Percentiles rank a stretch among this genome's conserved stretches.
Conservation (phyloP, 305 asterid genomes). For the Solanum hybrid region DNA sequence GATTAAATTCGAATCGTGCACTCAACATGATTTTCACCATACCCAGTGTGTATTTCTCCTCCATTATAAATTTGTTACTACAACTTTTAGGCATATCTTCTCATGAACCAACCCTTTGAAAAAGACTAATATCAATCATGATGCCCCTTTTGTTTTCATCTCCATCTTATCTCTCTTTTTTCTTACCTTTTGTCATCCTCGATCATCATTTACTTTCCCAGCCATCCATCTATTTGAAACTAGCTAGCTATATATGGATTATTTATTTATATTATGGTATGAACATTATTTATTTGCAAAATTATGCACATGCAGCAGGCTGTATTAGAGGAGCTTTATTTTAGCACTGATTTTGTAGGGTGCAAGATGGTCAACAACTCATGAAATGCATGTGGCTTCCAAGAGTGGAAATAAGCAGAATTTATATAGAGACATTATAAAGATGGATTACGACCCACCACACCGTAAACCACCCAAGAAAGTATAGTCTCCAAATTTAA, state of each 20-base stretch:
- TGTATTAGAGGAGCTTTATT: neutral
- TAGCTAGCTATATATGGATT: neutral
- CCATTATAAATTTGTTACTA: neutral
- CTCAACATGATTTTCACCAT: no score
- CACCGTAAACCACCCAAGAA: conserved; percentile 10
- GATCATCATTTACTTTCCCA: neutral
- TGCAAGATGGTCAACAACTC: neutral
- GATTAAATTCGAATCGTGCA: no score
- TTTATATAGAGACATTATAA: neutral
- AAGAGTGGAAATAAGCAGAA: neutral
- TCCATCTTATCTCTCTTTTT: neutral
- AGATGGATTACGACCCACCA: conserved; percentile 17
- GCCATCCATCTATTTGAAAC: neutral
- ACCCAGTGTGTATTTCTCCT: neutral
- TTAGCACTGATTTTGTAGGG: conserved; percentile 2
- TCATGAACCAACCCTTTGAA: neutral
- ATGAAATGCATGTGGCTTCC: neutral
- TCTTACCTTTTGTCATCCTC: neutral
- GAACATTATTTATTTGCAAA: neutral
- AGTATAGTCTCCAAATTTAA: neutral
- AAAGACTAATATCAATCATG: neutral
- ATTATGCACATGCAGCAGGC: neutral
- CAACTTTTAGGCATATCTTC: neutral
- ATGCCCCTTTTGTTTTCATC: neutral
- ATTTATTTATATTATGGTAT: neutral